A percentile compares a stretch with the other conserved stretches of the same genome.
phyloP scores from a whole-genome alignment of 1,139 yeast genomes.

The Suhomyces yuchorum region DNA sequence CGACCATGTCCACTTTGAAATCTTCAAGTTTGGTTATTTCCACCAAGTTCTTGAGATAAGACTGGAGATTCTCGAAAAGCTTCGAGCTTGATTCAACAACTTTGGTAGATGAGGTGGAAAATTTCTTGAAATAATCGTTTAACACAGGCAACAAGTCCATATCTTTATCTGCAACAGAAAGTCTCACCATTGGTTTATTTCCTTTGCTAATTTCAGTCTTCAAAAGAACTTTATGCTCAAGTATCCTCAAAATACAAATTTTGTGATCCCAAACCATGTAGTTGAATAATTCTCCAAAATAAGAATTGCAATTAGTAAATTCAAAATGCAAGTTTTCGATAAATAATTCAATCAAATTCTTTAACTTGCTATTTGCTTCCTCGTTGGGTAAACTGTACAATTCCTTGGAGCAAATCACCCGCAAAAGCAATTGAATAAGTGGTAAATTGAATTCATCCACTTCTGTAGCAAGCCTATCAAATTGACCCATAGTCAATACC shows the following conservation, averaged over 20 bases:
- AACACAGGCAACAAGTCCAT: conserved; percentile 31
- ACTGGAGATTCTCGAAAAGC: conserved; percentile 23
- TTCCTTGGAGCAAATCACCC: conserved; percentile 25
- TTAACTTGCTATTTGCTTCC: conserved; percentile 19
- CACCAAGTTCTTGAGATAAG: conserved; percentile 17
- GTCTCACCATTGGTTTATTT: background rate
- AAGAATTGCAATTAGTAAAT: conserved; percentile 35
- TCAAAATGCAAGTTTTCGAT: conserved; percentile 50
- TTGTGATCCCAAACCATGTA: conserved; percentile 35
- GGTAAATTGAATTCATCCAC: conserved; percentile 58
- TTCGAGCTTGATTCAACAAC: conserved; percentile 24
- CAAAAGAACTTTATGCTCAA: conserved; percentile 33
- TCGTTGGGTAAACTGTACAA: conserved; percentile 14
- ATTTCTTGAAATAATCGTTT: conserved; percentile 43
- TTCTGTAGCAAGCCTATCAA: conserved; percentile 19
- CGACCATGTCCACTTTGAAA: background rate
- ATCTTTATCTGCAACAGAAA: conserved; percentile 1
- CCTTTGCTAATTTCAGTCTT: conserved; percentile 14
- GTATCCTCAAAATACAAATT: conserved; percentile 27
- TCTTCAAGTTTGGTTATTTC: background rate
- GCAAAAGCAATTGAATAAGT: conserved; percentile 49
- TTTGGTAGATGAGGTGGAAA: conserved; percentile 31
- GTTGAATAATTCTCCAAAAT: conserved; percentile 45
- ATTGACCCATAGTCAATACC: conserved; percentile 22
- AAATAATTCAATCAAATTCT: conserved; percentile 39